Percentiles rank a stretch among this genome's conserved stretches.
Conservation (phyloP, 768 basidiomycete genomes). For the Russula emetica region DNA sequence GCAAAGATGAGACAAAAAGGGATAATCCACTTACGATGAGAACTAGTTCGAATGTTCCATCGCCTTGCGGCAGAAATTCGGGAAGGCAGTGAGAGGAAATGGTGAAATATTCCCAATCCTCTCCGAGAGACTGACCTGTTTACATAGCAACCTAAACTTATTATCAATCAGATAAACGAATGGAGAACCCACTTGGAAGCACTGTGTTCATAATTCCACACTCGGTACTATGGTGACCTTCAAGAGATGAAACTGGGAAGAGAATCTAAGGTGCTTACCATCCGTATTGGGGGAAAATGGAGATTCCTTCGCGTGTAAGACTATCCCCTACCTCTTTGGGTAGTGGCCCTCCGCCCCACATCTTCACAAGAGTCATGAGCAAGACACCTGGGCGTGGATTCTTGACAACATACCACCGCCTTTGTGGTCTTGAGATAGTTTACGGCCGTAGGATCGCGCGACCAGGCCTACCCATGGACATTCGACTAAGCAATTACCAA, state of each 20-base stretch:
- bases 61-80: conserved; percentile 25
- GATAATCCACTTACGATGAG: conserved; percentile 25
- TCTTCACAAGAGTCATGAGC: conserved; percentile 23
- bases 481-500: background rate
- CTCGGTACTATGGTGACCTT: conserved; percentile 25
- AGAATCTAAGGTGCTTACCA: conserved; percentile 18
- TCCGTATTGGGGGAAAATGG: conserved; percentile 29
- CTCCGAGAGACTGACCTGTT: conserved; percentile 22
- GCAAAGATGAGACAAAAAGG: background rate
- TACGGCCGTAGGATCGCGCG: conserved; percentile 26
- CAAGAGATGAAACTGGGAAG: background rate
- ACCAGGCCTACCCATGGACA: conserved; percentile 29
- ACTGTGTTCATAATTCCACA: conserved; percentile 29
- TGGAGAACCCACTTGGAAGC: conserved; percentile 24
- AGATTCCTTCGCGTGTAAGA: conserved; percentile 29
- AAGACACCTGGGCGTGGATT: background rate
- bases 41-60: conserved; percentile 29
- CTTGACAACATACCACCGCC: conserved; percentile 27
- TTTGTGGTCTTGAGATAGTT: conserved; percentile 28
- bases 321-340: conserved; percentile 30
- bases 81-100: conserved; percentile 28
- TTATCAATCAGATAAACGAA: background rate
- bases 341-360: conserved; percentile 35
- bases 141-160: background rate
- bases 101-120: conserved; percentile 31